phyloP scores from a whole-genome alignment of 768 basidiomycete species.

The Russula sp. region DNA sequence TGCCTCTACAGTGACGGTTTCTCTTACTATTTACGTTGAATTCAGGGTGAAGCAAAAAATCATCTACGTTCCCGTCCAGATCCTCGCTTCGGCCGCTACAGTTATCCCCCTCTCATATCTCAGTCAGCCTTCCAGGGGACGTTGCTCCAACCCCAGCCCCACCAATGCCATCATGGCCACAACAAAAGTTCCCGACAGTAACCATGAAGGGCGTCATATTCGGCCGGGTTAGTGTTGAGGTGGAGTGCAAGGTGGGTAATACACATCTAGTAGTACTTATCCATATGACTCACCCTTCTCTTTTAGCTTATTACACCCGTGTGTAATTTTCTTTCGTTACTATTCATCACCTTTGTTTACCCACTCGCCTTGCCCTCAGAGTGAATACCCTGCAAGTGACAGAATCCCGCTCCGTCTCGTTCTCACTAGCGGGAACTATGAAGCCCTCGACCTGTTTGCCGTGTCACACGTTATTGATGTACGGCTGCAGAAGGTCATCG shows the following conservation, averaged over 20 bases:
- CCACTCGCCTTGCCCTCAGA: neutral
- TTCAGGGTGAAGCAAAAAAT: slow-evolving; percentile 12
- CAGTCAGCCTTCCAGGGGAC: neutral
- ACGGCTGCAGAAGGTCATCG: slow-evolving; percentile 20
- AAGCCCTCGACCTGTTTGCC: slow-evolving; percentile 18
- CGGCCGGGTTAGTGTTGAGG: neutral
- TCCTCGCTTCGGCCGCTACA: neutral
- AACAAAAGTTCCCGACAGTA: slow-evolving; percentile 13
- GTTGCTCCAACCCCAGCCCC: neutral
- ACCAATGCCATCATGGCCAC: slow-evolving; percentile 4
- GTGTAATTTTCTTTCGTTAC: neutral
- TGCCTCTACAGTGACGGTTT: neutral
- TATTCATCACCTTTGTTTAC: neutral
- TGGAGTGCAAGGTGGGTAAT: slow-evolving; percentile 23
- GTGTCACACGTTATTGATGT: slow-evolving; percentile 17
- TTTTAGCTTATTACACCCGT: slow-evolving; percentile 18
- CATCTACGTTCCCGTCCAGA: slow-evolving; percentile 2
- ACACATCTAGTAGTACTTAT: neutral
- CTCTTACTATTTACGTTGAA: neutral
- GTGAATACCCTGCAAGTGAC: slow-evolving; percentile 4
- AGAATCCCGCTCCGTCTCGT: slow-evolving; percentile 19
- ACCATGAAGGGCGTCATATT: slow-evolving; percentile 16
- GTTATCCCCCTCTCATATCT: slow-evolving; percentile 1
- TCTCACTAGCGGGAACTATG: slow-evolving; percentile 10
- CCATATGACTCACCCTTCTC: neutral